Base-by-base conservation (phyloP, 257 asterid genomes). In the Primulina tabacum region DNA sequence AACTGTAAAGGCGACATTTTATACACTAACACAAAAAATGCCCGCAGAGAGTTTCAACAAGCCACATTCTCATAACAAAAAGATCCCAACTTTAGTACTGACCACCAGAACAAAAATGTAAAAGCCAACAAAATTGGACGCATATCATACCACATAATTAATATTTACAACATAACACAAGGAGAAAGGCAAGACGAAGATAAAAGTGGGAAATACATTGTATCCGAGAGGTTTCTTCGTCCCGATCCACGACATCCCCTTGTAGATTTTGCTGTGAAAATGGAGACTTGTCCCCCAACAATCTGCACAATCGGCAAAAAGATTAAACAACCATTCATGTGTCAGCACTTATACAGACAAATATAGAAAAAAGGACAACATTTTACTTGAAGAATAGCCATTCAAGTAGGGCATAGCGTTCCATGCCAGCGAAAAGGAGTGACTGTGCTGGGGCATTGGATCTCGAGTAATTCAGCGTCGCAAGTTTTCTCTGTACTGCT, bases 341-440 rank as follows among this genome's bases (percentile, higher is more conserved):
- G 33, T 43, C 40, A 29, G 21, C 62, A 60, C 43, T 60, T 11
- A 35, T 29, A 40, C n/a, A 47, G 1, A 68, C 26, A 11, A 6
- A 8, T 1, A 5, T 3, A 28, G 21, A 12, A 16, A 30, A 18
- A 67, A 61, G 8, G 12, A 67, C 9, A 72, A 68, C 26, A 60
- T 24, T 10, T 14, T 20, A 93, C 99, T 93, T 93, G 89, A 93
- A 93, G 85, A 93, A 90, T 66, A 93, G 96, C 96, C 97, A 93
- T 74, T 93, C 99, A 18, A 93, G 96, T 73, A 93, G 96, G 64
- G 99, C 98, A 55, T 93, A 90, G 68, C 99, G 95, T 66, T 93
- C 99, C 97, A 90, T 88, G 94, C 97, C 97, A 80, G 97, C 99
- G 50, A 90, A 93, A 81, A 93, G 97, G 47, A 93, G 96, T 2